Conservation (phyloP, 352 stramenopile genomes). For the Phytophthora foliorum region DNA sequence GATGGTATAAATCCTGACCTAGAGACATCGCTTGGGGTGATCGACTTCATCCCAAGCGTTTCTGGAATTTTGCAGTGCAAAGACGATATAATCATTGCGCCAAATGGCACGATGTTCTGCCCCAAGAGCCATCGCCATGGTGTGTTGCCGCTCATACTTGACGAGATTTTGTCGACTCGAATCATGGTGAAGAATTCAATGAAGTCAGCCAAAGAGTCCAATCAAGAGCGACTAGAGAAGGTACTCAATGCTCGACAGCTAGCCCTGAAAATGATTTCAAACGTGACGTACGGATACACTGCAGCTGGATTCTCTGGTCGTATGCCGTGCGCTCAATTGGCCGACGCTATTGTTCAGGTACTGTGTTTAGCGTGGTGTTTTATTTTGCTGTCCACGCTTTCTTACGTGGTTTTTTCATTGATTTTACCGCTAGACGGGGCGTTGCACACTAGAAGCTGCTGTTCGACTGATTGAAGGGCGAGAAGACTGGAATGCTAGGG, state of each 20-base stretch:
- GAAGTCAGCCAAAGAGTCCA: constrained; percentile 90
- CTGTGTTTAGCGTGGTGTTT: not conserved
- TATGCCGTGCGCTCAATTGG: constrained; percentile 96
- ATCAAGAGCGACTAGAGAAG: constrained; percentile 68
- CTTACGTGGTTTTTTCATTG: constrained; percentile 1
- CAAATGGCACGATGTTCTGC: constrained; percentile 97
- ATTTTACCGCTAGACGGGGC: constrained; percentile 59
- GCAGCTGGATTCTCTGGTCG: constrained; percentile 98
- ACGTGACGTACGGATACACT: constrained; percentile 99
- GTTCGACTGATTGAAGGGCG: constrained; percentile 93
- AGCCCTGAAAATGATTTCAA: constrained; percentile 99
- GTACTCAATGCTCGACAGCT: constrained; percentile 88
- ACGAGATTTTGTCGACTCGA: constrained; percentile 96
- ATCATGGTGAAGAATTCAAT: constrained; percentile 99
- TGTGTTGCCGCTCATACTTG: constrained; percentile 96
- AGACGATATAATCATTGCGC: constrained; percentile 75
- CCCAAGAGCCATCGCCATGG: constrained; percentile 94
- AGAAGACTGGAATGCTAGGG: constrained; percentile 86
- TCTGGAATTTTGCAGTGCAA: constrained; percentile 59
- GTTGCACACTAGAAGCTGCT: constrained; percentile 94
- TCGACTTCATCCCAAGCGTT: constrained; percentile 56
- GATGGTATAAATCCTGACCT: constrained; percentile 78
- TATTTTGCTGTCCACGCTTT: not conserved
- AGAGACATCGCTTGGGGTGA: constrained; percentile 71
- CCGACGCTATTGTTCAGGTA: constrained; percentile 98